Conservation (phyloP, 768 basidiomycete genomes). For the Scleroderma citrinum region DNA sequence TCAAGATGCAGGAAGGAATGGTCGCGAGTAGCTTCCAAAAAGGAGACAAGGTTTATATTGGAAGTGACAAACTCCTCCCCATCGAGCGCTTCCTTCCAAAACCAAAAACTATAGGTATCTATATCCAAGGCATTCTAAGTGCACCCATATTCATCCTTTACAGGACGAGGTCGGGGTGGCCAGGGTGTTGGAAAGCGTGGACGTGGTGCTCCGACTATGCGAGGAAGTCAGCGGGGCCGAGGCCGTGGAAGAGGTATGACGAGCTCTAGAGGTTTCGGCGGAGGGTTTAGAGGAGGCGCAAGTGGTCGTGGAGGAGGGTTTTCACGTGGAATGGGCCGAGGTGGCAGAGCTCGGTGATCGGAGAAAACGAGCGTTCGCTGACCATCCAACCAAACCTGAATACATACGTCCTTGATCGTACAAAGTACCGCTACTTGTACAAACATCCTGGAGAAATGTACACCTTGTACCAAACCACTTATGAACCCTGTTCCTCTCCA, state of each 20-base stretch:
- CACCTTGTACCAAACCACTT: background rate
- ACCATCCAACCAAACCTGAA: no score
- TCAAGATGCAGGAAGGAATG: conserved; percentile 97
- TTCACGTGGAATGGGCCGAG: conserved; percentile 33
- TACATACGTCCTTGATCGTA: background rate
- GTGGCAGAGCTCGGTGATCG: conserved; percentile 45
- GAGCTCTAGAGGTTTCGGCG: conserved; percentile 27
- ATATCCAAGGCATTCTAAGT: conserved; percentile 1
- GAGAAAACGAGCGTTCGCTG: background rate
- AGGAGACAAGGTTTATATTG: conserved; percentile 97
- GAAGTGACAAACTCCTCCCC: conserved; percentile 93
- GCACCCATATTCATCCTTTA: conserved; percentile 26
- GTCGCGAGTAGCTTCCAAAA: conserved; percentile 93
- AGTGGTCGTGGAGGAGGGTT: conserved; percentile 41
- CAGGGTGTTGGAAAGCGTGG: conserved; percentile 20
- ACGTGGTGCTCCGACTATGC: conserved; percentile 21
- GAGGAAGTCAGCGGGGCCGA: conserved; percentile 31
- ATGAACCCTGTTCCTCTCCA: conserved; percentile 12
- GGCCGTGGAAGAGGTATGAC: conserved; percentile 34
- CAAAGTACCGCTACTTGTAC: background rate
- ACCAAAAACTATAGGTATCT: conserved; percentile 76
- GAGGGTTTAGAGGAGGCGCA: conserved; percentile 43
- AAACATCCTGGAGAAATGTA: background rate
- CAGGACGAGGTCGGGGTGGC: conserved; percentile 43
- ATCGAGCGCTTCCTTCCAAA: conserved; percentile 96